Conservation (phyloP, 805 yeast species). For the Suhomyces pyralidae region DNA sequence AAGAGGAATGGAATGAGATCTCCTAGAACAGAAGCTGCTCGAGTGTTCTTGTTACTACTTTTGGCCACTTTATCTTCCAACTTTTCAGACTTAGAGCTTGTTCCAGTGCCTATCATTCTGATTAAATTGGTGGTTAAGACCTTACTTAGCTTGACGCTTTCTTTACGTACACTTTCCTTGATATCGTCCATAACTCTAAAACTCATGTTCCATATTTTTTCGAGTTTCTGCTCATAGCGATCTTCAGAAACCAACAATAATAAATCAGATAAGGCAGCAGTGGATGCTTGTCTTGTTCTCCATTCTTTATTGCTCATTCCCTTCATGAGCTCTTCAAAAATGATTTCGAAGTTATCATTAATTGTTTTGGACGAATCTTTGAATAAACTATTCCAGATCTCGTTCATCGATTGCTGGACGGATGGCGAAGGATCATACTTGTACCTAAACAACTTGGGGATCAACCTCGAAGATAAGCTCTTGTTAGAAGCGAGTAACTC, state of each 20-base stretch:
- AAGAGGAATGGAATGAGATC: slow-evolving; percentile 73
- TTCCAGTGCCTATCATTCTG: slow-evolving; percentile 42
- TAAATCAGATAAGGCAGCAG: slow-evolving; percentile 66
- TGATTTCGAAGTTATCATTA: slow-evolving; percentile 50
- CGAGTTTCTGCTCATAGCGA: slow-evolving; percentile 48
- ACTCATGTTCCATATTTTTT: slow-evolving; percentile 81
- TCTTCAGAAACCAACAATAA: slow-evolving; percentile 59
- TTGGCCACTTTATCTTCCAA: background rate
- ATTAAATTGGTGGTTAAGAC: slow-evolving; percentile 62
- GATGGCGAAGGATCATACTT: slow-evolving; percentile 76
- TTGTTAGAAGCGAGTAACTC: slow-evolving; percentile 54
- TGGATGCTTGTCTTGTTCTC: slow-evolving; percentile 88
- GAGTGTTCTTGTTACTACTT: background rate
- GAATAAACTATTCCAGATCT: slow-evolving; percentile 78
- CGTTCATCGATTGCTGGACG: slow-evolving; percentile 80
- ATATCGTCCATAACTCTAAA: slow-evolving; percentile 91
- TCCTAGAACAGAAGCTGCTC: slow-evolving; percentile 47
- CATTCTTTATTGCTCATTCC: slow-evolving; percentile 84
- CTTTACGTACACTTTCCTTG: slow-evolving; percentile 86
- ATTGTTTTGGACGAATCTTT: slow-evolving; percentile 56
- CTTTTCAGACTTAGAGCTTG: background rate
- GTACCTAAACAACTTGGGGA: slow-evolving; percentile 82
- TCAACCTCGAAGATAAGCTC: slow-evolving; percentile 53
- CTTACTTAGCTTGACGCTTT: slow-evolving; percentile 68
- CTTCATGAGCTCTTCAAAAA: slow-evolving; percentile 59